phyloP scores from a whole-genome alignment of 2,329 filamentous ascomycete species.

The Pseudogymnoascus sp. region DNA sequence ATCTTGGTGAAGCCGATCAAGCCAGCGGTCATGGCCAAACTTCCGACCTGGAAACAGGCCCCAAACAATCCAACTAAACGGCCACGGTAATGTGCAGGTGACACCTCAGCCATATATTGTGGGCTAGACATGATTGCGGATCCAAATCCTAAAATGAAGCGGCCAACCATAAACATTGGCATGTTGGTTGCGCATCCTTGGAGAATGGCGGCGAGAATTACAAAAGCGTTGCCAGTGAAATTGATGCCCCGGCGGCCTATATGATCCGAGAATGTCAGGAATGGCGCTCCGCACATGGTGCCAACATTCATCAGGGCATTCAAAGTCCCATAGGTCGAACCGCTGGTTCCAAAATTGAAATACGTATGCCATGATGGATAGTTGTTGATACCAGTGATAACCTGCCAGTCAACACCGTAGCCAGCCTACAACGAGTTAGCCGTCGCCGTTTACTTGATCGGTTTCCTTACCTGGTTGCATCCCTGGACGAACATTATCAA shows the following conservation, averaged over 20 bases:
- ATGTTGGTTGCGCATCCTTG: constrained; percentile 20
- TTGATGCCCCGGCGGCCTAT: constrained; percentile 45
- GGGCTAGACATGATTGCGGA: constrained; percentile 20
- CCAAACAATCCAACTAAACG: constrained; percentile 41
- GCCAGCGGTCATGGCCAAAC: constrained; percentile 32
- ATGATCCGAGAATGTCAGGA: constrained; percentile 43
- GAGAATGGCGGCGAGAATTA: constrained; percentile 35
- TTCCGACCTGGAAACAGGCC: constrained; percentile 40
- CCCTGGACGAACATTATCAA: constrained; percentile 40
- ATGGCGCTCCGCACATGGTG: constrained; percentile 40
- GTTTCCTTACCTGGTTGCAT: constrained; percentile 33
- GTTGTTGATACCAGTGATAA: constrained; percentile 41
- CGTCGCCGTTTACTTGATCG: constrained; percentile 10
- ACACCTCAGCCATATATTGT: constrained; percentile 29
- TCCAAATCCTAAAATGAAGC: constrained; percentile 23
- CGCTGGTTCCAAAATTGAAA: constrained; percentile 36
- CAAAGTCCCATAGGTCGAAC: constrained; percentile 32
- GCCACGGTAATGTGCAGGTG: constrained; percentile 27
- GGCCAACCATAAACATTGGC: constrained; percentile 22
- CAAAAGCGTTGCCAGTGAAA: constrained; percentile 39
- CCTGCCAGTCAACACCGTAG: constrained; percentile 43
- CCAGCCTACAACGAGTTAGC: constrained; percentile 26
- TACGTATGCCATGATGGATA: constrained; percentile 37
- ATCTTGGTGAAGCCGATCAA: constrained; percentile 34
- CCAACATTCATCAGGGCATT: constrained; percentile 43